Percentiles rank a stretch among this genome's conserved stretches.
These are phyloP conservation scores for Tolypocladium pustulatum DNA, from an alignment of 2,329 filamentous ascomycete species.

Conservation along the genomic window DNA sequence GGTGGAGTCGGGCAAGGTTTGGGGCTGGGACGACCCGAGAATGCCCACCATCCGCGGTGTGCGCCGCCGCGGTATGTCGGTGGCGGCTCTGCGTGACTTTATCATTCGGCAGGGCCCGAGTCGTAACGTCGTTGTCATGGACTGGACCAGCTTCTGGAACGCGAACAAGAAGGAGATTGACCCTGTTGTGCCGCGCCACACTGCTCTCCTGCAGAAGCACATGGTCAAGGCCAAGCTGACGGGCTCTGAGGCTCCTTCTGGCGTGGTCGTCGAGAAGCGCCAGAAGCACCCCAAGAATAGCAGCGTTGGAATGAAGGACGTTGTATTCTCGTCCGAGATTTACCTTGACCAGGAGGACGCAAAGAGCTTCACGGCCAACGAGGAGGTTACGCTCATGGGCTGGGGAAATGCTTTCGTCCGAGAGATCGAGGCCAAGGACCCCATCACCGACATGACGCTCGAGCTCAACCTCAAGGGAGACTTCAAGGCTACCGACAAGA, in stretches of 20 bases:
- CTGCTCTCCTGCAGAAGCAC: slow-evolving; percentile 60
- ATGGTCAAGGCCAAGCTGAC: slow-evolving; percentile 60
- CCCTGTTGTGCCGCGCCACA: slow-evolving; percentile 63
- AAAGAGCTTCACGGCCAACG: slow-evolving; percentile 67
- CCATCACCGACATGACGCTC: slow-evolving; percentile 61
- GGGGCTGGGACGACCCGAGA: slow-evolving; percentile 78
- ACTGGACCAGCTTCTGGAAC: slow-evolving; percentile 67
- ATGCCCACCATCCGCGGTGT: slow-evolving; percentile 81
- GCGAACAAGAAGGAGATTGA: slow-evolving; percentile 78
- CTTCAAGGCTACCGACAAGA: slow-evolving; percentile 92
- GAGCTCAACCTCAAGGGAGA: slow-evolving; percentile 89
- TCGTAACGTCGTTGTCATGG: slow-evolving; percentile 74
- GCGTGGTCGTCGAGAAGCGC: slow-evolving; percentile 60
- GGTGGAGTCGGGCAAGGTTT: slow-evolving; percentile 64
- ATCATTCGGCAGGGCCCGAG: slow-evolving; percentile 77
- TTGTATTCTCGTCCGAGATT: slow-evolving; percentile 64
- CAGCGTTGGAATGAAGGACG: slow-evolving; percentile 74
- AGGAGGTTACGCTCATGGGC: slow-evolving; percentile 93
- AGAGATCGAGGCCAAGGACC: slow-evolving; percentile 45
- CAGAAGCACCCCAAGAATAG: slow-evolving; percentile 86
- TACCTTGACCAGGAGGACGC: slow-evolving; percentile 82
- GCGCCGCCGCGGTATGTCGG: slow-evolving; percentile 66
- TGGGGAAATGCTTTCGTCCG: slow-evolving; percentile 86
- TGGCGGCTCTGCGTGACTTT: slow-evolving; percentile 70
- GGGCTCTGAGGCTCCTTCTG: slow-evolving; percentile 55